These are phyloP conservation scores for Phytophthora fragariaefolia DNA, from an alignment of 352 stramenopile species.

Conservation along the genomic window DNA sequence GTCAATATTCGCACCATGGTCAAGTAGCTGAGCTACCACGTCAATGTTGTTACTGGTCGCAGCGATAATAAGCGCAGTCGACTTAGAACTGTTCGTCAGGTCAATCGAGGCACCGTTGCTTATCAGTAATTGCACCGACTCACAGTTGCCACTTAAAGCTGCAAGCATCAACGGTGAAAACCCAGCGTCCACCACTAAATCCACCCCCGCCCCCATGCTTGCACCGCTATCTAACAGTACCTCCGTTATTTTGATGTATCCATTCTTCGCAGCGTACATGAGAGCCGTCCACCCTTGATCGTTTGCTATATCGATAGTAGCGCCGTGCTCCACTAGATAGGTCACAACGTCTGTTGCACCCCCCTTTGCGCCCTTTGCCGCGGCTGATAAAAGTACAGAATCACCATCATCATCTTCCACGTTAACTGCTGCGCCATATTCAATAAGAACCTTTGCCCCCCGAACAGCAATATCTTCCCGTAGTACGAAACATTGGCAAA, in stretches of 20 bases:
- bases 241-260: background rate
- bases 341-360: background rate
- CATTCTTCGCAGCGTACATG: background rate
- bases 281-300: background rate
- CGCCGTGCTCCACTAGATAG: background rate
- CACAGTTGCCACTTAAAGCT: background rate
- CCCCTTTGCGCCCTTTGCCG: too few species aligned
- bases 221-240: background rate
- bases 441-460: background rate
- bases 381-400: background rate
- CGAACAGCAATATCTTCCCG: background rate
- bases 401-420: background rate
- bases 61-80: background rate
- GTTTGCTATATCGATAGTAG: background rate
- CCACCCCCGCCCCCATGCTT: background rate
- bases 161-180: background rate
- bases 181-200: background rate
- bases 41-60: background rate
- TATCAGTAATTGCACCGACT: background rate
- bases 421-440: background rate
- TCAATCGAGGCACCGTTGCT: background rate
- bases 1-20: background rate
- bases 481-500: background rate
- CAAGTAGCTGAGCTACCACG: background rate
- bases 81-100: background rate